Evolutionary conservation across 2,329 filamentous ascomycete species (phyloP), one percentile per base, ranked within the genome.

Genomic region (Fragosphaeria purpurea): DNA sequence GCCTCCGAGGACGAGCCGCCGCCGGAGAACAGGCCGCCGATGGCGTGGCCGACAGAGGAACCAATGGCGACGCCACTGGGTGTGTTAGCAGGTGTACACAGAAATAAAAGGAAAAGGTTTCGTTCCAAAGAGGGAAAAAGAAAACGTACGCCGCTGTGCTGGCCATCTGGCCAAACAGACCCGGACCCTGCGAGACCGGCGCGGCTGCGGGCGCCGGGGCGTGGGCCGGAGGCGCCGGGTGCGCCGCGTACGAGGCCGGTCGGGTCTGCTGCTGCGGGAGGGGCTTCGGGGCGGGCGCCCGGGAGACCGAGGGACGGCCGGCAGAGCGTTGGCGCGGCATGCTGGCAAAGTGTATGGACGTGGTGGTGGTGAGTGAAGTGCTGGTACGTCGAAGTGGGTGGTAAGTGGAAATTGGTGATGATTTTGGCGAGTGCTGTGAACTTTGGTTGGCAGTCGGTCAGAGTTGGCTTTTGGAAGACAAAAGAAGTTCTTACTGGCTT

Each of bases 111-210:
- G 22, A 22, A 22, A 22, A 22, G 22, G 22, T 22, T 22, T 22
- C 22, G 22, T 22, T 22, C 3, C 22, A 22, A 22, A 22, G 22
- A 22, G 22, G 22, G 22, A 3, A 2, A 22, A 22, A 22, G 22
- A 22, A 2, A 22, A 42, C 89, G 74, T 84, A 97, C 91, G 93
- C 93, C 68, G 93, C 93, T 52, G 93, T 98, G 65, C 84, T 89
- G 59, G 93, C 93, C 86, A 98, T 96, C 77, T 97, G 88, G 53
- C 88, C 91, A 60, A 98, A 88, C 9, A 98, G 77, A 57, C 93
- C 91, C 5, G 88, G 83, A 33, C 89, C 87, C 58, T 84, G 76
- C 49, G 79, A 77, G 46, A 51, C 50, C 12, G 54, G 52, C 3
- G 52, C 46, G 2, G 75, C 69, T 55, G 75, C 67, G 49, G 70